Conservation (phyloP, 108 stramenopile genomes). For the Cylindrotheca fusiformis region DNA sequence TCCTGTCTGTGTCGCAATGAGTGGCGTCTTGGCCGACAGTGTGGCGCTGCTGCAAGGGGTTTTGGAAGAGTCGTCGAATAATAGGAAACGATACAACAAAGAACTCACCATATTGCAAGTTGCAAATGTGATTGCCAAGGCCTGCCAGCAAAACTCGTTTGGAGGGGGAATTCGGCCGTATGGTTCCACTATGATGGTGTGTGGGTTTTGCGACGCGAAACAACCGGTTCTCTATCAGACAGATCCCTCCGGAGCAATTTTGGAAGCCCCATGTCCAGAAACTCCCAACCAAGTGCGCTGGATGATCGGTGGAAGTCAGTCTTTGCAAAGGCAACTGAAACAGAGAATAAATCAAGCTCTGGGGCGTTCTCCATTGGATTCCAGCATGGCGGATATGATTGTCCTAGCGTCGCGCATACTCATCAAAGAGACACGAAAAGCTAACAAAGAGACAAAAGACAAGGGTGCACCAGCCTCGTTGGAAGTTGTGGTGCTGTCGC, state of each 20-base stretch:
- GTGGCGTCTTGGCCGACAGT: slow-evolving; percentile 69
- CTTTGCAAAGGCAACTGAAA: slow-evolving; percentile 23
- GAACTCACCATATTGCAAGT: slow-evolving; percentile 20
- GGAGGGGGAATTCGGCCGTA: slow-evolving; percentile 78
- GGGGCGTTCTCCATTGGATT: neutral
- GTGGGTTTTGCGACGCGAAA: slow-evolving; percentile 20
- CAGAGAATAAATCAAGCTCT: slow-evolving; percentile 9
- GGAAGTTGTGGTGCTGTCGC: slow-evolving; percentile 25
- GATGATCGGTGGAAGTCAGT: slow-evolving; percentile 21
- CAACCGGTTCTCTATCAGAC: slow-evolving; percentile 29
- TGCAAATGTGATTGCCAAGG: slow-evolving; percentile 41
- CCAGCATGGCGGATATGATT: slow-evolving; percentile 10
- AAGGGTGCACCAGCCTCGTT: neutral
- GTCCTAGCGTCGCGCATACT: slow-evolving; percentile 8
- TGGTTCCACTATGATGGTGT: slow-evolving; percentile 60
- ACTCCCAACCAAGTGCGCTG: slow-evolving; percentile 6
- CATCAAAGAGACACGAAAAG: slow-evolving; percentile 17
- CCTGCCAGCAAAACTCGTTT: slow-evolving; percentile 73
- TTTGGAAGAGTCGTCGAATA: slow-evolving; percentile 23
- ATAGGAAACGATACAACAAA: slow-evolving; percentile 17
- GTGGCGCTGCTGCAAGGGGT: slow-evolving; percentile 38
- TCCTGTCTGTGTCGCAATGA: slow-evolving; percentile 47
- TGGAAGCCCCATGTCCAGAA: neutral
- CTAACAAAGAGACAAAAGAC: neutral
- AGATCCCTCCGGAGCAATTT: slow-evolving; percentile 46